Evolutionary conservation across 768 basidiomycete genomes (phyloP), one percentile per base, ranked within the genome.

Genomic region (Suillus clintonianus): DNA sequence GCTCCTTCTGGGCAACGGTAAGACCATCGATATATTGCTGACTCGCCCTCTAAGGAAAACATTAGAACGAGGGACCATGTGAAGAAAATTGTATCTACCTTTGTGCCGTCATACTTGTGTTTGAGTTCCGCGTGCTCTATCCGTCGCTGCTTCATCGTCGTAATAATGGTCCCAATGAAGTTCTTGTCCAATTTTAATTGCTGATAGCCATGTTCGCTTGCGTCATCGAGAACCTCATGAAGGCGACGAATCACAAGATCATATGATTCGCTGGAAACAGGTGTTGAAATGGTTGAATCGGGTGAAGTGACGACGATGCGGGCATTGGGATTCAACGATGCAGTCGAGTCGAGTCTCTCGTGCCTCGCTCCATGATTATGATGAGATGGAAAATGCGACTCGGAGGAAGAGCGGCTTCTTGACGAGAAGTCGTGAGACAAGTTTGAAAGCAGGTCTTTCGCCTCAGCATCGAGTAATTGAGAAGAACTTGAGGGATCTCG

Each of bases 11-110:
- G 2, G 97, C 95, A 30, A 96, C 95, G 0, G 89, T 89, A 47
- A 99, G 80, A 47, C 97, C 97, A 65, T 95, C 91, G 61, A 95
- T 92, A 65, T 92, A 96, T 67, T 94, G 92, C 67, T 92, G 91
- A 72, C 94, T 97, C 55, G 92, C 88, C 57, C 97, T 83, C 97
- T 99, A 72, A 39, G 37, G 53, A 42, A 19, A 59, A 55, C 60
- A 66, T 59, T 43, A 60, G 59, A 48, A 54, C 51, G 50, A 56
- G 7, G 62, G 30, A 48, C 42, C 45, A 15, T 27, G 41, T 36
- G 34, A 59, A 60, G 7, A 57, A 45, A 42, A 22, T 51, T 3
- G 30, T n/a, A 75, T 85, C 64, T 67, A 97, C 97, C 86, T 95
- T 94, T 73, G 92, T 87, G 11, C 90, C 89, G 72, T 95, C 93